Percentiles rank a stretch among this genome's conserved stretches.
Evolutionary conservation across 2,329 filamentous ascomycete species (phyloP).

Genomic region (Bretziella fagacearum): DNA sequence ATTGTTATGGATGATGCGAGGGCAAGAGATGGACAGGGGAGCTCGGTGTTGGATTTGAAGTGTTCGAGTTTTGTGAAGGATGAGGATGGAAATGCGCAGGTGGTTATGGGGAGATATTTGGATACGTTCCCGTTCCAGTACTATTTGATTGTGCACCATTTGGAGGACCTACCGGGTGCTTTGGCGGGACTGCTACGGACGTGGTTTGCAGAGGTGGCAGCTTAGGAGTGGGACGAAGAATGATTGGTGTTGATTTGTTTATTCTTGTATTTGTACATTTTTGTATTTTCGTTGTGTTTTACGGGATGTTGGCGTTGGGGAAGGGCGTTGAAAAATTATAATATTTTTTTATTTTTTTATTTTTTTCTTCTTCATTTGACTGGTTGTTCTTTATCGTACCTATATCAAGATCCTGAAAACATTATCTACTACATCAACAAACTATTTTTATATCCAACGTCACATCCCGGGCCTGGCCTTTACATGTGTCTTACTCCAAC

Average conservation of each 20-base stretch:
- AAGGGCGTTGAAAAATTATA: too few species aligned
- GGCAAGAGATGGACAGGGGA: not conserved
- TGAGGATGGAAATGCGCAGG: slow-evolving; percentile 39
- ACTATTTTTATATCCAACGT: too few species aligned
- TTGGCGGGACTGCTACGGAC: slow-evolving; percentile 77
- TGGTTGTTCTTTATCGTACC: too few species aligned
- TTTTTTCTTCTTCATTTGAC: too few species aligned
- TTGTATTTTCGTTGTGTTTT: not conserved
- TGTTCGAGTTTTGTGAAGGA: slow-evolving; percentile 68
- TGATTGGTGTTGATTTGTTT: not conserved
- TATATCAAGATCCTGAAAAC: too few species aligned
- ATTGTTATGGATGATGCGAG: slow-evolving; percentile 67
- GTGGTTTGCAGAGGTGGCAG: slow-evolving; percentile 69
- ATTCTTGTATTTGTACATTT: not conserved
- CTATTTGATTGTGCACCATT: slow-evolving; percentile 84
- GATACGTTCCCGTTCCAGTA: slow-evolving; percentile 95
- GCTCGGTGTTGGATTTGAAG: slow-evolving; percentile 70
- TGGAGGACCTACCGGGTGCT: slow-evolving; percentile 78
- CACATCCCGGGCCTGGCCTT: too few species aligned
- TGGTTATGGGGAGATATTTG: slow-evolving; percentile 78
- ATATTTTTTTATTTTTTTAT: too few species aligned
- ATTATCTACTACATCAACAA: too few species aligned
- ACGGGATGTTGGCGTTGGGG: too few species aligned
- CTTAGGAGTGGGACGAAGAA: slow-evolving; percentile 18
- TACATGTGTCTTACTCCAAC: too few species aligned